phyloP scores from a whole-genome alignment of 2,329 filamentous ascomycete genomes.

The Chaetomiaceae sp. region DNA sequence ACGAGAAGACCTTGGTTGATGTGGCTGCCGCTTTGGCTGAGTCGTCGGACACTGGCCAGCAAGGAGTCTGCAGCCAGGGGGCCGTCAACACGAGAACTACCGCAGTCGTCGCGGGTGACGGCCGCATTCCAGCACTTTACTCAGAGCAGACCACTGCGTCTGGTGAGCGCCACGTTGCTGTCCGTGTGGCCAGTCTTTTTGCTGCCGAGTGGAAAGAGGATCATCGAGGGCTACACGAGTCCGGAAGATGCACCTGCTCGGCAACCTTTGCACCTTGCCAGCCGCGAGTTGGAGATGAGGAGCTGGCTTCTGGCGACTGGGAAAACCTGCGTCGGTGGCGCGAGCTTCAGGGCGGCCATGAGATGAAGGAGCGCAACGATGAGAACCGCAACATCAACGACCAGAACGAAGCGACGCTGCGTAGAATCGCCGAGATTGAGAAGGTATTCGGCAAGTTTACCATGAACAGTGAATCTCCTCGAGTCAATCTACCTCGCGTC shows the following conservation, averaged over 20 bases:
- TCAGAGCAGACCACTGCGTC: constrained; percentile 8
- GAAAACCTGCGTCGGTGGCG: constrained; percentile 5
- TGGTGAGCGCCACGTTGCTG: constrained; percentile 20
- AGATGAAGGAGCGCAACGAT: not conserved
- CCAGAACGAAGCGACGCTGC: constrained; percentile 1
- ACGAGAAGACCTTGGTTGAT: too few species aligned
- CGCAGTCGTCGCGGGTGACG: not conserved
- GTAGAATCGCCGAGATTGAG: constrained; percentile 15
- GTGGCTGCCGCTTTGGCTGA: not conserved
- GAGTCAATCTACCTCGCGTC: not conserved
- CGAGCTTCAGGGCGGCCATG: not conserved
- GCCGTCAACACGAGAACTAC: not conserved
- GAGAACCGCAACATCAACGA: not conserved
- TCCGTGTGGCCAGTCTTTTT: constrained; percentile 33
- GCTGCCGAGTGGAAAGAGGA: constrained; percentile 37
- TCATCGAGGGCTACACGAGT: constrained; percentile 32
- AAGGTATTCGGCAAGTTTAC: constrained; percentile 11
- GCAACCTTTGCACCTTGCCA: constrained; percentile 30
- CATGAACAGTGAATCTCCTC: not conserved
- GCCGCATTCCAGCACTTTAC: constrained; percentile 12
- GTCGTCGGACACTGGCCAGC: not conserved
- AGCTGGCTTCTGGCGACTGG: constrained; percentile 8
- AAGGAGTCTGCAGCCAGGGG: not conserved
- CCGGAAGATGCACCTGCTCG: constrained; percentile 32
- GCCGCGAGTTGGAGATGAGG: constrained; percentile 13